Base-by-base conservation (phyloP, 129 eudicot genomes). In the Helianthus annuus region DNA sequence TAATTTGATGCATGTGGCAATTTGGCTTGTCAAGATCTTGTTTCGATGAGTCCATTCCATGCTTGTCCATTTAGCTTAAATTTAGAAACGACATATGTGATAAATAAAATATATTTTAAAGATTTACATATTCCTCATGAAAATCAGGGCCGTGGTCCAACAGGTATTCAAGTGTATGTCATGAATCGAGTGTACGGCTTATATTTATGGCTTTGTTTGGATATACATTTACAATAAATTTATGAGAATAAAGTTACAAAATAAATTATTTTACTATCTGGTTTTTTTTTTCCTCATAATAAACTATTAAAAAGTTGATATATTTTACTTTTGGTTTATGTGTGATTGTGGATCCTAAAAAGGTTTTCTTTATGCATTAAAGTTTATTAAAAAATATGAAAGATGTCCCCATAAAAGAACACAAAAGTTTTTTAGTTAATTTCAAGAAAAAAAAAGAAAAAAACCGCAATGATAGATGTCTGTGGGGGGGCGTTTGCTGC, bases 321-420 rank as follows among this genome's bases (percentile, higher is more conserved):
- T 48, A 11, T 55, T 40, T 40, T 54, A 29, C 53, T 70, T 34
- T 70, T 70, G 66, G 48, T 55, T 61, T 19, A 19, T 22, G 46
- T 52, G 56, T 74, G 79, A 64, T 65, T 52, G 71, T 74, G 75
- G 75, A 69, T 60, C 54, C 61, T 45, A 51, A 24, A 61, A 76
- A 49, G 76, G 2, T 5, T 51, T 60, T 5, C 51, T 48, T 49
- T 55, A 34, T 57, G 44, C 24, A 10, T 67, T 66, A 39, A 68
- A 46, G 64, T 65, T 39, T 15, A 4, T 15, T 8, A 17, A 54
- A 55, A 70, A 38, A 17, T 39, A 64, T 74, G 15, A 52, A 52
- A 75, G 67, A 42, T 76, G 76, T 76, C 76, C 69, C 81, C 76
- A 61, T 69, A 77, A 48, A 49, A 61, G 45, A 77, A 49, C 76